Percentiles rank a stretch among this genome's conserved stretches.
Conservation (phyloP, 257 asterid species). For the Thymus mandschuricus region DNA sequence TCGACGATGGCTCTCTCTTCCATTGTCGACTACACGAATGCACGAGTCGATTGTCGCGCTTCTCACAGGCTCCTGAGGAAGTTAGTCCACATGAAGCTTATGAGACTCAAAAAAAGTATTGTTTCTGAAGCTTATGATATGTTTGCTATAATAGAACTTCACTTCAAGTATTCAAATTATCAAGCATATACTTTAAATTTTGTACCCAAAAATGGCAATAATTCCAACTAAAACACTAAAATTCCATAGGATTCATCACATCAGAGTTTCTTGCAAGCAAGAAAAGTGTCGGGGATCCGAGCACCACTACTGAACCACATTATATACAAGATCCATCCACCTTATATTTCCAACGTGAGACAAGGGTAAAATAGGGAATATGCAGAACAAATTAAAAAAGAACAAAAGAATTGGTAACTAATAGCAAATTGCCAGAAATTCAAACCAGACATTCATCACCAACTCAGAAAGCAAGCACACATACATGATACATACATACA, state of each 20-base stretch:
- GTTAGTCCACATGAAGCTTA: no score
- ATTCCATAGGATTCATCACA: background rate
- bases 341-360: no score
- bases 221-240: background rate
- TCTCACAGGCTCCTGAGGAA: slow-evolving; percentile 76
- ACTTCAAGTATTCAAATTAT: background rate
- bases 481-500: slow-evolving; percentile 1
- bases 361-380: background rate
- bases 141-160: background rate
- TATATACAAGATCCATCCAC: no score
- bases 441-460: background rate
- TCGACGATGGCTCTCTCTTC: slow-evolving; percentile 73
- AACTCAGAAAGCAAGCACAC: background rate
- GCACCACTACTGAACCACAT: no score
- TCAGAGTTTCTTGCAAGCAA: background rate
- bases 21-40: slow-evolving; percentile 82
- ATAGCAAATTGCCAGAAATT: background rate
- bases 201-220: no score
- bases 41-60: slow-evolving; percentile 90
- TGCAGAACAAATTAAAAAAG: background rate
- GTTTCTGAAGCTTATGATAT: background rate
- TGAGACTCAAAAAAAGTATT: background rate
- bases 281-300: no score
- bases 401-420: background rate
- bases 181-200: no score